These are phyloP conservation scores for Collybiopsis confluens DNA, from an alignment of 768 basidiomycete genomes.

Conservation along the genomic window DNA sequence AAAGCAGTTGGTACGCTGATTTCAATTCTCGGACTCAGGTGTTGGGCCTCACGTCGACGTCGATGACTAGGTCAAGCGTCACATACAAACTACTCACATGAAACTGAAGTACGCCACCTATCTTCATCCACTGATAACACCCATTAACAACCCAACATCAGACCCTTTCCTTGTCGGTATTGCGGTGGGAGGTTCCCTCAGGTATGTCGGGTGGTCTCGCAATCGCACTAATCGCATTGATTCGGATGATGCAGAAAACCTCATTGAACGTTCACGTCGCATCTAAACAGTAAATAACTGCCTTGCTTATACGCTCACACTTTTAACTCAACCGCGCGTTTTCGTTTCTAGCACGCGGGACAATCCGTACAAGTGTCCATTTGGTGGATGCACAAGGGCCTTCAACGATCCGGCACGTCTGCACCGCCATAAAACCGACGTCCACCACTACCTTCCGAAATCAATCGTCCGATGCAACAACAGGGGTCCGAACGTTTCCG, in stretches of 20 bases:
- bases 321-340: background rate
- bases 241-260: constrained; percentile 37
- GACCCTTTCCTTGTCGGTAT: constrained; percentile 47
- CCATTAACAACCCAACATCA: constrained; percentile 18
- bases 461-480: constrained; percentile 27
- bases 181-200: constrained; percentile 53
- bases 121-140: background rate
- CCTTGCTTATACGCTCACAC: background rate
- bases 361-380: constrained; percentile 50
- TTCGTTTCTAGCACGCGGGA: constrained; percentile 50
- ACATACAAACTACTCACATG: constrained; percentile 61
- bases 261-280: constrained; percentile 54
- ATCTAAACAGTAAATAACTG: constrained; percentile 39
- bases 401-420: constrained; percentile 67
- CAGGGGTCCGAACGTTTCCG: constrained; percentile 32
- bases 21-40: too few relatives aligned
- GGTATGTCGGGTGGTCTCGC: constrained; percentile 12
- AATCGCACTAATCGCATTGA: background rate
- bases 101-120: constrained; percentile 46
- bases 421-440: constrained; percentile 53
- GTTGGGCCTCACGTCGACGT: too few relatives aligned
- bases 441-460: constrained; percentile 47
- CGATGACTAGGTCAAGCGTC: constrained; percentile 40
- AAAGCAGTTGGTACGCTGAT: constrained; percentile 48
- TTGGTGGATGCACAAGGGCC: constrained; percentile 38